A percentile compares a stretch with the other conserved stretches of the same genome.
phyloP scores from a whole-genome alignment of 2,329 filamentous ascomycete species.

The Colletotrichum theobromicola region DNA sequence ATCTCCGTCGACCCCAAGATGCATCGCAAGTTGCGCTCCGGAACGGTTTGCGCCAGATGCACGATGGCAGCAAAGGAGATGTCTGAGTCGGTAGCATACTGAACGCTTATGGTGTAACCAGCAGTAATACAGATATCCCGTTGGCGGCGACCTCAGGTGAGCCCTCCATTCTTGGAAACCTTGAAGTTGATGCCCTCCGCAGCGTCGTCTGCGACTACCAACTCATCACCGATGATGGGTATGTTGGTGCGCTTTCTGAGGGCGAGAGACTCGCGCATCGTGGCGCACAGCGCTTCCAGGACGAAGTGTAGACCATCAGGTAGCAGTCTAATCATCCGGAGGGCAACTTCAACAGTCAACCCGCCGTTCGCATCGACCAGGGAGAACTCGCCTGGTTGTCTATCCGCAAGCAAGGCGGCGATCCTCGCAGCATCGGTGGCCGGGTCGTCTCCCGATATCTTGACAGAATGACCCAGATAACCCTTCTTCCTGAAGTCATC shows the following conservation, averaged over 20 bases:
- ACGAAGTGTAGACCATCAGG: not conserved
- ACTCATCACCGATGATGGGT: not conserved
- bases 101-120: not conserved
- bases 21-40: not conserved
- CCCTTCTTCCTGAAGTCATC: not conserved
- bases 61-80: not conserved
- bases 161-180: not conserved
- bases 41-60: not conserved
- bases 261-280: not conserved
- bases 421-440: not conserved
- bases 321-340: not conserved
- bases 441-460: not conserved
- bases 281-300: not conserved
- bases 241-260: not conserved
- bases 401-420: not conserved
- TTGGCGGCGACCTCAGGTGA: not conserved
- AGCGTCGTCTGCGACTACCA: not conserved
- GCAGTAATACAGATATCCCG: not conserved
- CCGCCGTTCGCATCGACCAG: not conserved
- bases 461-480: not conserved
- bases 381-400: not conserved
- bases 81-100: not conserved
- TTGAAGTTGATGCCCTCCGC: not conserved
- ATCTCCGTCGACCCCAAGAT: not conserved
- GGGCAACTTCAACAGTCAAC: not conserved